Evolutionary conservation across 1,139 yeast genomes (phyloP), one percentile per base, ranked within the genome.

Genomic region (Yamadazyma jaroonii): DNA sequence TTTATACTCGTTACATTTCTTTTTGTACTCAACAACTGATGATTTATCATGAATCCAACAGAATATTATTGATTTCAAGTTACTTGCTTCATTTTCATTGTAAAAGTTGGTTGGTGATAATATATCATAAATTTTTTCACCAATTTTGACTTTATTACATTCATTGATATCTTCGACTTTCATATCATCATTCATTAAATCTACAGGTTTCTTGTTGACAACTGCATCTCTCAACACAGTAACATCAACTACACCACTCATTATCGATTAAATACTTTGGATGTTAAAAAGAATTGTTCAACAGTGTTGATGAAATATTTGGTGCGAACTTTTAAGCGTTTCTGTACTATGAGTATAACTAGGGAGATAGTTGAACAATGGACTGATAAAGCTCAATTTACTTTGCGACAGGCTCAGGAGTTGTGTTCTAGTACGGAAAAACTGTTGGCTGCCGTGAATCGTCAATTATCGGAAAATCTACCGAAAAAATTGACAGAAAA

Each of bases 11-110:
- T 80, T 81, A 49, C 96, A 86, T 36, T 77, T 81, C 17, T 81
- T 75, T 46, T 88, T 77, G 56, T 92, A 90, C 42, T 89, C 96
- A 9, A 96, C 83, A 36, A 89, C 84, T 29, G 84, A 77, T 26
- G 84, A 71, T 41, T 86, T 89, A 43, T 77, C 81, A 47, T 80
- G 79, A 24, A 82, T 47, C 94, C 96, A 92, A 48, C 95, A 85
- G 55, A 88, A 88, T 27, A 81, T 74, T 3, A 87, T 81, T 1
- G 84, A 78, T 45, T 79, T 67, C 41, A 86, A 63, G n/a, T 73
- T 65, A 35, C 82, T 71, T 13, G 64, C 61, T 11, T 57, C 61
- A 32, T 67, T 79, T 36, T 80, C 83, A 35, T 77, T 69, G 43
- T 65, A 64, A 50, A 84, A 84, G 40, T 75, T 73, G 3, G 95